A percentile compares a stretch with the other conserved stretches of the same genome.
phyloP scores from a whole-genome alignment of 2,329 filamentous ascomycete species.

The Gliomastix tumulicola region DNA sequence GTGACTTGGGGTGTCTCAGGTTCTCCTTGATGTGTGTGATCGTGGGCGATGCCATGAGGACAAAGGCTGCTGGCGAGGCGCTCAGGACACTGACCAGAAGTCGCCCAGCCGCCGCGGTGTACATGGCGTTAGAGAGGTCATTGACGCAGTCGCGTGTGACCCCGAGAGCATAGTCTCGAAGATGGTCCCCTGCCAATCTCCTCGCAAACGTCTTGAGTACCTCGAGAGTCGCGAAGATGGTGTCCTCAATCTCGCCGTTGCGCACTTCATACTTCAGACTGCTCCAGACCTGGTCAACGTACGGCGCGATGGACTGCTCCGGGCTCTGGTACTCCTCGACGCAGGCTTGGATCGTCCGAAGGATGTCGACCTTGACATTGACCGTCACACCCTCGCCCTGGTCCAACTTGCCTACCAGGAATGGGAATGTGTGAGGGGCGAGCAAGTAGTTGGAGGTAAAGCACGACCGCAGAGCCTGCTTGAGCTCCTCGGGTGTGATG shows the following conservation, averaged over 20 bases:
- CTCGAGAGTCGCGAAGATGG: constrained; percentile 47
- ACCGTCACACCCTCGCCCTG: constrained; percentile 52
- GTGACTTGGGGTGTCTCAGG: constrained; percentile 41
- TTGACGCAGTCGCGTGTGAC: constrained; percentile 46
- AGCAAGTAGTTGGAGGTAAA: constrained; percentile 43
- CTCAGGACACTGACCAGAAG: constrained; percentile 44
- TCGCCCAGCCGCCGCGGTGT: constrained; percentile 43
- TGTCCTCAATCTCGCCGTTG: constrained; percentile 52
- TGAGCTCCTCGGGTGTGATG: constrained; percentile 50
- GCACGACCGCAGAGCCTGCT: constrained; percentile 43
- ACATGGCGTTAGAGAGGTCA: constrained; percentile 45
- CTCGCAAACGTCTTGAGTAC: constrained; percentile 43
- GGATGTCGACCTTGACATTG: constrained; percentile 52
- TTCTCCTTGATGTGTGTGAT: constrained; percentile 43
- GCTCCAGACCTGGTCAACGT: constrained; percentile 45
- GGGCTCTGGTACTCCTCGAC: constrained; percentile 40
- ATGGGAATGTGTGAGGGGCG: constrained; percentile 40
- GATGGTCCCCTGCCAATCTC: constrained; percentile 33
- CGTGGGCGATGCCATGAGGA: constrained; percentile 35
- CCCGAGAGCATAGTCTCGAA: constrained; percentile 37
- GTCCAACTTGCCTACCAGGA: constrained; percentile 49
- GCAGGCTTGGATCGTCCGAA: constrained; percentile 48
- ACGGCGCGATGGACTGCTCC: constrained; percentile 38
- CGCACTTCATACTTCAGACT: constrained; percentile 58
- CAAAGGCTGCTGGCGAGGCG: constrained; percentile 39